Base-by-base conservation (phyloP, 1,284 basidiomycete genomes). In the Heliocybe sulcata region DNA sequence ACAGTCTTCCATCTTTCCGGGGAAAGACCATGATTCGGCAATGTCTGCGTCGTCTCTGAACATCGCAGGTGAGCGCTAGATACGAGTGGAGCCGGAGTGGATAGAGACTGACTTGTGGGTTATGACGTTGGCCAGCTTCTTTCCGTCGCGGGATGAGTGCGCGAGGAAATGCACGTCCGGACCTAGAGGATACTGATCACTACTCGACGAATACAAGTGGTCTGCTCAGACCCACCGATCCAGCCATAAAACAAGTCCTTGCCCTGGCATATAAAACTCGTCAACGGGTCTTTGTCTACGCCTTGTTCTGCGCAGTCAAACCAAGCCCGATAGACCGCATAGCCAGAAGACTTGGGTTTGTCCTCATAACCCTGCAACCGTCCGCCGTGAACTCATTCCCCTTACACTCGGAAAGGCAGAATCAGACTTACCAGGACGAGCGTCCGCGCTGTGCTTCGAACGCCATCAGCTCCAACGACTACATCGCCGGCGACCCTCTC, bases 391-490 rank as follows among this genome's bases (percentile, higher is more conserved):
- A 22, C 22, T 29, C 4, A 25, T 26, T 25, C 23, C 12, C 4
- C 16, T 25, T 22, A 3, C 11, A 22, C 25, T n/a, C 6, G 12
- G 23, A 26, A 20, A 1, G 6, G 29, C 2, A 23, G 16, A 55
- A 23, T 14, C 20, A 48, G 3, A 51, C 65, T 54, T 51, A 63
- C 67, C 52, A 71, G 54, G 11, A 69, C 64, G 22, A 61, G 60
- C 51, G 59, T 57, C 14, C 63, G 60, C 20, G 61, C 69, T 19
- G 45, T 52, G 45, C 64, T 67, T 51, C 62, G 64, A 25, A 67
- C 51, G 2, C 69, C 67, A 20, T 70, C 68, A 1, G 63, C 66
- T 26, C 61, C 64, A 11, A 71, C 58, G 35, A 72, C 61, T 20
- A 67, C 35, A 52, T 71, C 67, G 14, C 57, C 64, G 6, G 56